Conservation (phyloP, 306 rosid species). For the Betula pendula region DNA sequence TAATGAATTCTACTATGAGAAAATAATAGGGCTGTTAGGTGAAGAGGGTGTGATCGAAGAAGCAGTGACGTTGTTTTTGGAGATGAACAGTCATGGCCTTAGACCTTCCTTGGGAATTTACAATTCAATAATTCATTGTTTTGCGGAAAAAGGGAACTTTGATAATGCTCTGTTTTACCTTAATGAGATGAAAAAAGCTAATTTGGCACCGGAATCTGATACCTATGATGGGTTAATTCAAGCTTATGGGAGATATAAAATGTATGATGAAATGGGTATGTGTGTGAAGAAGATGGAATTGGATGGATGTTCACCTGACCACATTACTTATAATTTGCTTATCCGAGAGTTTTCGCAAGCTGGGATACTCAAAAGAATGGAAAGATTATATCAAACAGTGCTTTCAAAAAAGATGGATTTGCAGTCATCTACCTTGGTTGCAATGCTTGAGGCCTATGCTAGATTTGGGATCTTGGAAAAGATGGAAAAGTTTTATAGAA, state of each 20-base stretch:
- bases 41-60: constrained; percentile 59
- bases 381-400: constrained; percentile 55
- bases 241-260: constrained; percentile 63
- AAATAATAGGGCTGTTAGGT: constrained; percentile 47
- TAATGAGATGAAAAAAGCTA: constrained; percentile 54
- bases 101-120: constrained; percentile 46
- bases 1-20: constrained; percentile 55
- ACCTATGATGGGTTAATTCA: constrained; percentile 63
- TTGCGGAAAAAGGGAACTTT: constrained; percentile 49
- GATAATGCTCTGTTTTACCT: constrained; percentile 44
- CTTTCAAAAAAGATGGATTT: constrained; percentile 57
- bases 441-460: constrained; percentile 70
- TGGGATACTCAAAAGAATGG: constrained; percentile 62
- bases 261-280: constrained; percentile 69
- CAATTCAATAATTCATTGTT: constrained; percentile 58
- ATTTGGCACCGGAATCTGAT: constrained; percentile 46
- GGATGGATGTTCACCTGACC: constrained; percentile 60
- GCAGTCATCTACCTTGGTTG: constrained; percentile 57
- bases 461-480: constrained; percentile 63
- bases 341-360: constrained; percentile 63
- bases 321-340: constrained; percentile 64
- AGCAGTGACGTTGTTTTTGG: constrained; percentile 47
- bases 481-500: constrained; percentile 64
- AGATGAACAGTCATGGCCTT: constrained; percentile 52
- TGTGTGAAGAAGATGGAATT: constrained; percentile 63